Evolutionary conservation across 176 grass and related monocot genomes (phyloP), one percentile per base, ranked within the genome.

Genomic region (Microstegium vimineum): DNA sequence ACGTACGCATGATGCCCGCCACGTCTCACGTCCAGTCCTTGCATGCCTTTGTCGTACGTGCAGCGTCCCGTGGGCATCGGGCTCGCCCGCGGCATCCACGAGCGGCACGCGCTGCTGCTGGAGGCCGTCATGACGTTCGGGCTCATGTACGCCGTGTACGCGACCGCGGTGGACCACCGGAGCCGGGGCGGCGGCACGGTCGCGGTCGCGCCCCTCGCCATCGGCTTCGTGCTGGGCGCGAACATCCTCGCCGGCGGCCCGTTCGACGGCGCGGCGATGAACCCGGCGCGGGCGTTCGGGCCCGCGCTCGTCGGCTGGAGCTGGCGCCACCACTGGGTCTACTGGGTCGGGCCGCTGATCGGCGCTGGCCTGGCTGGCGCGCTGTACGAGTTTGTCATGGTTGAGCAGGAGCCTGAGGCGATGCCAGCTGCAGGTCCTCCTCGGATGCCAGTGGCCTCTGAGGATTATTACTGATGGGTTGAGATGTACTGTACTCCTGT

Each of bases 261-360:
- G 16, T 97, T 97, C 85, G 92, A 97, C 83, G 92, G 92, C 25
- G 92, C 92, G 9, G 92, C 90, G 27, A 97, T 97, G 94, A 97
- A 94, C 85, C 91, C 89, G 30, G 94, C 87, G 18, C 68, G 89
- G 71, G 87, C 90, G n/a, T 94, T 97, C 76, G 94, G 91, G 42
- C 89, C 91, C 4, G 91, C 91, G 72, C 76, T 97, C 30, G 85
- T 97, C 51, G 89, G 94, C 6, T 97, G 94, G 94, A 78, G 26
- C 79, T 97, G 94, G 94, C 47, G 85, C 57, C 83, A 88, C 90
- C 90, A 97, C 85, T 97, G 90, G 92, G 81, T 97, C 5, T 94
- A 97, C 73, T 97, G 94, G 94, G 47, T 97, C 12, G 94, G 92
- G 0, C 94, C 94, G 1, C 87, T 94, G 7, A 77, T 97, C 42